Evolutionary conservation across 2,329 filamentous ascomycete genomes (phyloP).

Genomic region (Colletotrichum australisinense): DNA sequence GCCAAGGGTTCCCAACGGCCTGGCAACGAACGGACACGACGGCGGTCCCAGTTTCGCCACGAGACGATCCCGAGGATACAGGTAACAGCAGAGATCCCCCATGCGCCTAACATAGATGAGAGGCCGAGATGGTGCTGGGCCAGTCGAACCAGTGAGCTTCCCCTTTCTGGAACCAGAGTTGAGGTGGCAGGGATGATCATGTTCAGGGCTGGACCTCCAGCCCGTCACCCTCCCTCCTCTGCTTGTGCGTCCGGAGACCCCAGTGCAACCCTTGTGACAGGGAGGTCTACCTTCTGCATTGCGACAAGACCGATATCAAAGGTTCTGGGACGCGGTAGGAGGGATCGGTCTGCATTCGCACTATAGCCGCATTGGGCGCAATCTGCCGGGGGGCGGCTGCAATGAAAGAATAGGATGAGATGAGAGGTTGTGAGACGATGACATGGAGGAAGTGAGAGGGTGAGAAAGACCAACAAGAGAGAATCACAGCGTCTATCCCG

Average conservation of each 20-base stretch:
- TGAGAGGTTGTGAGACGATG: background rate
- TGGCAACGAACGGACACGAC: conserved; percentile 15
- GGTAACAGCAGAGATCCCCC: background rate
- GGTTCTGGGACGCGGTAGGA: conserved; percentile 7
- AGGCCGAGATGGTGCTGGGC: background rate
- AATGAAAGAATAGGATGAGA: background rate
- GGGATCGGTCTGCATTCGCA: conserved; percentile 3
- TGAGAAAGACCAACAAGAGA: background rate
- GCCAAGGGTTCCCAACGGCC: conserved; percentile 12
- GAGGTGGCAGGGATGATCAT: conserved; percentile 25
- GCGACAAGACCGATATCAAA: conserved; percentile 35
- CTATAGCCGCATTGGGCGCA: conserved; percentile 11
- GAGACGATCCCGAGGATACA: conserved; percentile 16
- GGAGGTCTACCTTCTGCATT: conserved; percentile 29
- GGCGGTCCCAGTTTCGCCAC: conserved; percentile 26
- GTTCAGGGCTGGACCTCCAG: conserved; percentile 24
- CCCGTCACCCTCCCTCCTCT: background rate
- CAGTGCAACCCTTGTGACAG: conserved; percentile 17
- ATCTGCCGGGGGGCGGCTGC: background rate
- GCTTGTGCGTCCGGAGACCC: conserved; percentile 11
- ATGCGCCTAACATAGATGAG: background rate
- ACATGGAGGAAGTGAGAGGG: no score
- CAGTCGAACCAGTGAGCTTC: background rate
- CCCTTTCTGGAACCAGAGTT: background rate
- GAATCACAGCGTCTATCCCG: background rate